Percentiles rank a stretch among this genome's conserved stretches.
Evolutionary conservation across 805 yeast species (phyloP).

Genomic region (Sugiyamaella valdiviana): DNA sequence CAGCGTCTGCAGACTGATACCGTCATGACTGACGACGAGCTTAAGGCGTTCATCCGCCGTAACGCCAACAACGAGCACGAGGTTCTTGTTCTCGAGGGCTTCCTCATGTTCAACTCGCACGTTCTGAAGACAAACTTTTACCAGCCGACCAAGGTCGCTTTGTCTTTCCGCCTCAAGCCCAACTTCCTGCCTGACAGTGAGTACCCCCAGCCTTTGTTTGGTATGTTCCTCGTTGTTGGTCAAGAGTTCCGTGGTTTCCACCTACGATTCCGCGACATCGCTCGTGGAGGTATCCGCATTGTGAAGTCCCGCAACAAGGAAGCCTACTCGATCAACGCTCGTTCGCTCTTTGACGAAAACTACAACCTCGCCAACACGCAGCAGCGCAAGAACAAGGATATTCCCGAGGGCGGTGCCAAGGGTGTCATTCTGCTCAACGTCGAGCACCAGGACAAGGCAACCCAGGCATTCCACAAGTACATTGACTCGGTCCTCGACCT

Average conservation of each 20-base stretch:
- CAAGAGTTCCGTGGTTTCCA: constrained; percentile 97
- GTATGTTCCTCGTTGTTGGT: constrained; percentile 93
- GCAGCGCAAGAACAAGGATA: constrained; percentile 94
- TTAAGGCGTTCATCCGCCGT: constrained; percentile 57
- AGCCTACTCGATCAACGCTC: constrained; percentile 75
- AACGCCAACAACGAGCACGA: constrained; percentile 75
- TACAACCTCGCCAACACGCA: constrained; percentile 94
- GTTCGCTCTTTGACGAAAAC: constrained; percentile 91
- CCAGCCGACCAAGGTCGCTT: constrained; percentile 88
- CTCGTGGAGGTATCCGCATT: constrained; percentile 96
- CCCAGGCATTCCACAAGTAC: constrained; percentile 84
- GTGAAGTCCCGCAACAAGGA: constrained; percentile 82
- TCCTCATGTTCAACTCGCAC: constrained; percentile 77
- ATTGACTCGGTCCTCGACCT: constrained; percentile 87
- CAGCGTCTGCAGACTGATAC: constrained; percentile 77
- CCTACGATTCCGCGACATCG: constrained; percentile 91
- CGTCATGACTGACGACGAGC: constrained; percentile 67
- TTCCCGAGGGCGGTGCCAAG: constrained; percentile 98
- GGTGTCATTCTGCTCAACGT: constrained; percentile 78
- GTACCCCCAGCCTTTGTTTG: constrained; percentile 89
- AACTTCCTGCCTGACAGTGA: constrained; percentile 75
- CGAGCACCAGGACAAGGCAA: constrained; percentile 74
- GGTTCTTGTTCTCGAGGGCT: constrained; percentile 70
- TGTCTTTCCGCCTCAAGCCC: constrained; percentile 87
- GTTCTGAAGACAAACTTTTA: constrained; percentile 91